phyloP scores from a whole-genome alignment of 1,139 yeast species.

The Hyphopichia wangnamkhiaoensis region DNA sequence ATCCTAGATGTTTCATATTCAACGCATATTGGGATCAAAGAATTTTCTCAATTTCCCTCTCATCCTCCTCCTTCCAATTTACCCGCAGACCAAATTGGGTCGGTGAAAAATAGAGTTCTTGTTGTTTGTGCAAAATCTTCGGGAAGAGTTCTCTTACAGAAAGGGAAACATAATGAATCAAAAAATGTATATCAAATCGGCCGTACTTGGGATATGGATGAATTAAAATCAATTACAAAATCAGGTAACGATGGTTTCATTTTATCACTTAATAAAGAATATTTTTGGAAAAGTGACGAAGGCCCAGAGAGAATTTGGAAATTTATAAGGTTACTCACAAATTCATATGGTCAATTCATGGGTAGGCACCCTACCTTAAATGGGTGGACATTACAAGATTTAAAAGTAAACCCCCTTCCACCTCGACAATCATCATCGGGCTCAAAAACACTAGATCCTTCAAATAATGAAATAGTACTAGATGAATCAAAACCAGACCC shows the following conservation, averaged over 20 bases:
- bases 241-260: slow-evolving; percentile 58
- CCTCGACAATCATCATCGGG: slow-evolving; percentile 11
- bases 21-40: slow-evolving; percentile 40
- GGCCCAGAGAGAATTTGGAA: slow-evolving; percentile 59
- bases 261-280: slow-evolving; percentile 69
- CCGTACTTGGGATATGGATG: slow-evolving; percentile 87
- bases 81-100: slow-evolving; percentile 33
- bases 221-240: slow-evolving; percentile 57
- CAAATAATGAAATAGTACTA: slow-evolving; percentile 16
- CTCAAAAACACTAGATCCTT: slow-evolving; percentile 4
- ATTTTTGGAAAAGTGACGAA: slow-evolving; percentile 82
- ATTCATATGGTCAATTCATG: slow-evolving; percentile 66
- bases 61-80: slow-evolving; percentile 40
- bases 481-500: slow-evolving; percentile 27
- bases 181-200: slow-evolving; percentile 82
- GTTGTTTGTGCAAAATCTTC: slow-evolving; percentile 43
- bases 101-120: slow-evolving; percentile 40
- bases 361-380: slow-evolving; percentile 62
- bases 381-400: slow-evolving; percentile 37
- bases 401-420: slow-evolving; percentile 36
- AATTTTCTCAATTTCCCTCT: slow-evolving; percentile 41
- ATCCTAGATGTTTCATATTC: slow-evolving; percentile 37
- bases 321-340: slow-evolving; percentile 64
- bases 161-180: slow-evolving; percentile 78
- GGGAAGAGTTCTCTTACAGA: slow-evolving; percentile 76